These are phyloP conservation scores for Blechomonas ayalai DNA, from an alignment of 208 protist genomes.

Conservation along the genomic window DNA sequence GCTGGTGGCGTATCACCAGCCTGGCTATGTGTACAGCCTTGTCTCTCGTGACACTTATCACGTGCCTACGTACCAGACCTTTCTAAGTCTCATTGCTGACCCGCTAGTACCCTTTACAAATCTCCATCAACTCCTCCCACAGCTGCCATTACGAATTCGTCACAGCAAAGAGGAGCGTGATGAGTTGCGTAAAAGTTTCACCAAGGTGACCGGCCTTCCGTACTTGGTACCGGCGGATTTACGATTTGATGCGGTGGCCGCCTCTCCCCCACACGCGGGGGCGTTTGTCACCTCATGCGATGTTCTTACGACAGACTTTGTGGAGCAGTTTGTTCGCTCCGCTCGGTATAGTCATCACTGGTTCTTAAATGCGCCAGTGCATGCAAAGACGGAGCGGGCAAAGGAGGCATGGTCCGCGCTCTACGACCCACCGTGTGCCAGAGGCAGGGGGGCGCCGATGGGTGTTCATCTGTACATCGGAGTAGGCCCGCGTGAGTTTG, in stretches of 20 bases:
- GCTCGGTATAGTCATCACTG: conserved; percentile 9
- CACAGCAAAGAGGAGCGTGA: too few relatives aligned
- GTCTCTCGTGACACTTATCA: conserved; percentile 10
- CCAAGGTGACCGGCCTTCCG: conserved; percentile 1
- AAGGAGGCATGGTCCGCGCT: conserved; percentile 2
- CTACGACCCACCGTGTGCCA: conserved; percentile 3
- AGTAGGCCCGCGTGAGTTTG: conserved; percentile 13
- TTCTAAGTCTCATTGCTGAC: conserved; percentile 7
- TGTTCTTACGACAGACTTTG: conserved; percentile 7
- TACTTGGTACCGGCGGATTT: conserved; percentile 6
- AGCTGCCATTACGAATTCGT: neutral
- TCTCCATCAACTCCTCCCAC: conserved; percentile 5
- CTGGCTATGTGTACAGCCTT: conserved; percentile 3
- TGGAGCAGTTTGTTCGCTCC: conserved; percentile 9
- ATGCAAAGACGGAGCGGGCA: conserved; percentile 3
- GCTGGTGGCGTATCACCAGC: conserved; percentile 7
- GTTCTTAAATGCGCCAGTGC: conserved; percentile 5
- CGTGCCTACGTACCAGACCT: conserved; percentile 11
- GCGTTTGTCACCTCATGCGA: conserved; percentile 14
- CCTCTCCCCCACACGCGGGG: conserved; percentile 6
- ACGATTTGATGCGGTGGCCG: conserved; percentile 7
- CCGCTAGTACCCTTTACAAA: conserved; percentile 4
- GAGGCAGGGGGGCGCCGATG: neutral
- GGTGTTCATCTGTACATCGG: conserved; percentile 11
- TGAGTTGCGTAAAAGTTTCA: conserved; percentile 7